These are phyloP conservation scores for Aspergillus egyptiacus DNA, from an alignment of 495 filamentous ascomycete species.

Conservation along the genomic window DNA sequence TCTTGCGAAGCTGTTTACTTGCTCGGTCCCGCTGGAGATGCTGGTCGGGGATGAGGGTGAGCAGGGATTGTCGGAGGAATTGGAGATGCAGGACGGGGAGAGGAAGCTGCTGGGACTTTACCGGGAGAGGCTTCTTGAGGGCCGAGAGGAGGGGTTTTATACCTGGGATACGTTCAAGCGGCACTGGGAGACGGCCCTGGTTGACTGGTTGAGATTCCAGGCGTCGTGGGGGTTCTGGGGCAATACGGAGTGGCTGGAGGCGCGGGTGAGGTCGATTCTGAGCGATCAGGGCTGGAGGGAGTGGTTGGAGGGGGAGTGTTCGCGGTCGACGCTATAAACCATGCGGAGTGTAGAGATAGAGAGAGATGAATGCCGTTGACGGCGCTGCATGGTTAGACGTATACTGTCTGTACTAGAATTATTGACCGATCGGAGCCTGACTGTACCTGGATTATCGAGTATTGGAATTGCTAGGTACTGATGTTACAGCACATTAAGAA, in stretches of 20 bases:
- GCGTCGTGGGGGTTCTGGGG: conserved; percentile 42
- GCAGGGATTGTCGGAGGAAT: conserved; percentile 20
- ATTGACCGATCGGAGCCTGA: too few relatives aligned
- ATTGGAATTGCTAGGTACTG: too few relatives aligned
- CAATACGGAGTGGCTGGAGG: conserved; percentile 38
- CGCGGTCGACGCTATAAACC: background rate
- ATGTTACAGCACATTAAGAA: too few relatives aligned
- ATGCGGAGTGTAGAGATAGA: background rate
- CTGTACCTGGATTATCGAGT: too few relatives aligned
- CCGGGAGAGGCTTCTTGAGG: conserved; percentile 15
- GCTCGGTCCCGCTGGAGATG: conserved; percentile 31
- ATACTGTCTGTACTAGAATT: too few relatives aligned
- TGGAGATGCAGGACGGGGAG: conserved; percentile 29
- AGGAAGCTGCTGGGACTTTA: conserved; percentile 26
- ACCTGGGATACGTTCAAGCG: conserved; percentile 26
- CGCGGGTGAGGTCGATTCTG: conserved; percentile 33
- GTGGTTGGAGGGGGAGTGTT: conserved; percentile 24
- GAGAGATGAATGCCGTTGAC: too few relatives aligned
- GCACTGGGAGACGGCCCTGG: conserved; percentile 38
- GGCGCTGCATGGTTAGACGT: too few relatives aligned
- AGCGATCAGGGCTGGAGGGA: conserved; percentile 25
- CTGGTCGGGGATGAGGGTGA: conserved; percentile 24
- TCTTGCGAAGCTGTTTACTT: conserved; percentile 38
- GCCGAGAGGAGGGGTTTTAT: conserved; percentile 15
- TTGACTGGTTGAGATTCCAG: conserved; percentile 40